Base-by-base conservation (phyloP, 2,329 filamentous ascomycete species). In the Colletotrichum sp. region DNA sequence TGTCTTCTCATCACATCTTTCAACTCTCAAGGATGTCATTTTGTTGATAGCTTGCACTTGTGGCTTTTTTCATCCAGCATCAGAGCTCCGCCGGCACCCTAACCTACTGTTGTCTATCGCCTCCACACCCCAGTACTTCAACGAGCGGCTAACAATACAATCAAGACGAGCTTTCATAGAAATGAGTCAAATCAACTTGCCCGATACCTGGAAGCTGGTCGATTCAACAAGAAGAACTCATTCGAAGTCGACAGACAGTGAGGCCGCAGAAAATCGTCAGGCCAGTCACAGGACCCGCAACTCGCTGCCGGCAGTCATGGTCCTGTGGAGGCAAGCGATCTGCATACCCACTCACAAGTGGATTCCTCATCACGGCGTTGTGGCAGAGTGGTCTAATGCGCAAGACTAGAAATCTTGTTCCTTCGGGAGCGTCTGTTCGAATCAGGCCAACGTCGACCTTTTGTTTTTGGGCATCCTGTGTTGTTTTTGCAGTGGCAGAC, bases 321-420 rank as follows among this genome's bases (percentile, higher is more conserved):
- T 18, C 15, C 22, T 34, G 48, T 68, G 44, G 65, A 39, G 65
- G 65, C 16, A 1, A 0, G 0, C 0, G 13, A 9, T 13, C n/a
- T 28, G 15, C 48, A 68, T 59, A 68, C 48, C 65, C 48, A 32
- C 65, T 59, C 9, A n/a, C 2, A 2, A 59, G 48, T 32, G 65
- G 22, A n/a, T 28, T 36, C 9, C 6, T 12, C 1, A 16, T 3
- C 7, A 1, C n/a, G 64, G 64, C 64, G 36, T 66, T 48, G 64
- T 55, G 64, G 64, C 64, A 66, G 64, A 66, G 64, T 66, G 64
- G 64, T 66, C 64, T 66, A 66, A 66, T 66, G 64, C 64, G 64
- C 64, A 66, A 66, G 64, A 66, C 64, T 66, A 66, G 64, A 66
- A 66, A 66, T 66, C 64, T 66, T 66, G 64, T 66, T 66, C 64